Evolutionary conservation across 2,329 filamentous ascomycete species (phyloP), one percentile per base, ranked within the genome.

Genomic region (Colletotrichum karsti): DNA sequence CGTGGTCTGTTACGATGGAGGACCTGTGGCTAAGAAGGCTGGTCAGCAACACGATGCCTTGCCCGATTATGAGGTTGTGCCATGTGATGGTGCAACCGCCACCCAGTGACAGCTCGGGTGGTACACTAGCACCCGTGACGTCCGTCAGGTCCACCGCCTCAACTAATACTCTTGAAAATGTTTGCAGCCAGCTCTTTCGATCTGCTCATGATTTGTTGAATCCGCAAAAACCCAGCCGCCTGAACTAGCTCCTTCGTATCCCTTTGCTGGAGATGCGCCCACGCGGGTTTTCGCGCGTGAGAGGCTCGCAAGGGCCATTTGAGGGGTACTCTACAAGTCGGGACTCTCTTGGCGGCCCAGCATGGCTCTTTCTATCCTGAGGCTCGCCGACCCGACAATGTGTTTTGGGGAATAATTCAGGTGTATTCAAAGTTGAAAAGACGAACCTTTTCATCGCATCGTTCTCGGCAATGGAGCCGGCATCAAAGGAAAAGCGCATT

Each of bases 1-100:
- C 94, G 81, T 95, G 93, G 80, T 95, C 94, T 72, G 90, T 86
- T 77, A 97, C 88, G 77, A 97, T 88, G 76, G 94, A 90, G 75
- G 93, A 93, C 84, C 93, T 97, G 78, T 59, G 50, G 35, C 60
- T 67, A 50, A 24, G 35, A 66, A 39, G 35, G 51, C 33, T 50
- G 46, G 69, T 71, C 56, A 71, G 69, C 63, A 42, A 46, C 37
- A 48, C 41, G 26, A 63, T 56, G 63, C 53, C 50, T 62, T 41
- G 53, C 39, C 44, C 48, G 37, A 26, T 65, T 41, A 7, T 66
- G n/a, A 54, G 30, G 54, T 35, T 35, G 33, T 50, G 60, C 61
- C 69, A 66, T 69, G 56, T 68, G 66, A 69, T 69, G 18, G 44
- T 46, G 46, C 39, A 54, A 28, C 46, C 51, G 65, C 64, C 64